These are phyloP conservation scores for Trypanosoma scelopori DNA, from an alignment of 208 protist species.

Conservation along the genomic window DNA sequence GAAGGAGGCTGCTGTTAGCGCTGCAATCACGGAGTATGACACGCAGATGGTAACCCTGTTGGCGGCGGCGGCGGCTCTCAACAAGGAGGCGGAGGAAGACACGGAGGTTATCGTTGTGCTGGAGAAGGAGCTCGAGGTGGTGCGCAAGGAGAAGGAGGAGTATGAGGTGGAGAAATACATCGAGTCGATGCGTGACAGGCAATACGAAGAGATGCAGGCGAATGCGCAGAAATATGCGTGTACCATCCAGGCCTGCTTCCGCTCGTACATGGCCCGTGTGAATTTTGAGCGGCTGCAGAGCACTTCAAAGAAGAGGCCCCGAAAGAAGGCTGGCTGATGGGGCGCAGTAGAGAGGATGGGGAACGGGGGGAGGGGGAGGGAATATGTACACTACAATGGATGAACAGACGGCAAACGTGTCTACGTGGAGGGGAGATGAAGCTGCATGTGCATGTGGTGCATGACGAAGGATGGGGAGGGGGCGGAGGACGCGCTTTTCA, in stretches of 20 bases:
- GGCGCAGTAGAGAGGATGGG: conserved; percentile 30
- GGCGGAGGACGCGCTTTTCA: too few species aligned
- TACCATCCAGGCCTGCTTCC: conserved; percentile 88
- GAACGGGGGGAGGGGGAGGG: conserved; percentile 32
- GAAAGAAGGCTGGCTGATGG: too few species aligned
- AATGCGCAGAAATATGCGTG: conserved; percentile 44
- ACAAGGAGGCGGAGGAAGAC: conserved; percentile 75
- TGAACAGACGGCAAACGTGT: too few species aligned
- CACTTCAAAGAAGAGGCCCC: conserved; percentile 19
- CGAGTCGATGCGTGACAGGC: conserved; percentile 63
- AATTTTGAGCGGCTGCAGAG: conserved; percentile 23
- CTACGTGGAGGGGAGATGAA: too few species aligned
- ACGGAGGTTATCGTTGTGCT: conserved; percentile 61
- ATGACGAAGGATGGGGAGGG: too few species aligned
- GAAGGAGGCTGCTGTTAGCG: conserved; percentile 80
- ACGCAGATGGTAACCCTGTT: conserved; percentile 48
- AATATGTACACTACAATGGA: too few species aligned
- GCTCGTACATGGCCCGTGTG: conserved; percentile 56
- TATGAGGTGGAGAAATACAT: conserved; percentile 76
- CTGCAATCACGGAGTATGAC: conserved; percentile 85
- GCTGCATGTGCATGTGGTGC: too few species aligned
- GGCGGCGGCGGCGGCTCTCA: conserved; percentile 49
- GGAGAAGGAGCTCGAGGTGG: conserved; percentile 56
- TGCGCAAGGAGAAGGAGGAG: conserved; percentile 56
- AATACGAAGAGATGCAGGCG: conserved; percentile 50